Conservation (phyloP, 768 basidiomycete species). For the Phaffia australis region DNA sequence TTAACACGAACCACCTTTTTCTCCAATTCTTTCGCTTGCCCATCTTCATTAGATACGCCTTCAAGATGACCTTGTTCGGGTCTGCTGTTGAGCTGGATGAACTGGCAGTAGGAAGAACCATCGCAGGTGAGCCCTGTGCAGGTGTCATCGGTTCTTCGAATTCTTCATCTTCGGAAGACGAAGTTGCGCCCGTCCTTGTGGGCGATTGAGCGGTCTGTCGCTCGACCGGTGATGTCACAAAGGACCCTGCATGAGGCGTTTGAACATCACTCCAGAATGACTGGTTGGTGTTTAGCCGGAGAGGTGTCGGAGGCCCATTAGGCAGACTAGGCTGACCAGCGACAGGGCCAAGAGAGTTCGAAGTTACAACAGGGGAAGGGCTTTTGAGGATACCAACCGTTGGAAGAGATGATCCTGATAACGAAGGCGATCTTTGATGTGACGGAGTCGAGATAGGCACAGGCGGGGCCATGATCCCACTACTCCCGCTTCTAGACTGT, state of each 20-base stretch:
- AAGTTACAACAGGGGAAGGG: neutral
- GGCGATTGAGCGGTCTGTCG: neutral
- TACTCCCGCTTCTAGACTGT: neutral
- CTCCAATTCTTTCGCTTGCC: conserved; percentile 91
- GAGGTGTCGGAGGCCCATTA: conserved; percentile 7
- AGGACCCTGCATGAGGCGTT: neutral
- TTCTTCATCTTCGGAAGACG: conserved; percentile 21
- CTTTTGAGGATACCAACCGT: neutral
- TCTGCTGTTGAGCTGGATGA: conserved; percentile 37
- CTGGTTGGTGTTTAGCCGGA: conserved; percentile 13
- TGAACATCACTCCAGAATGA: neutral
- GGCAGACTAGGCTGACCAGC: neutral
- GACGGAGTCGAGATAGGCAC: conserved; percentile 8
- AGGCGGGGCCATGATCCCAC: conserved; percentile 3
- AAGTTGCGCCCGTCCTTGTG: conserved; percentile 10
- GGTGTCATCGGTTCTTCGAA: conserved; percentile 1
- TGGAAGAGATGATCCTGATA: neutral
- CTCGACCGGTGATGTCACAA: conserved; percentile 3
- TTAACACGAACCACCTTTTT: conserved; percentile 95
- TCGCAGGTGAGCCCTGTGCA: neutral
- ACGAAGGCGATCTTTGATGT: neutral
- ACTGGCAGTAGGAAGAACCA: neutral
- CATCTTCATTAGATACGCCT: conserved; percentile 93
- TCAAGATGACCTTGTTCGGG: conserved; percentile 65
- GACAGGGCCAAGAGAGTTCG: neutral